Evolutionary conservation across 768 basidiomycete genomes (phyloP).

Genomic region (Leucosporidium creatinivorum): DNA sequence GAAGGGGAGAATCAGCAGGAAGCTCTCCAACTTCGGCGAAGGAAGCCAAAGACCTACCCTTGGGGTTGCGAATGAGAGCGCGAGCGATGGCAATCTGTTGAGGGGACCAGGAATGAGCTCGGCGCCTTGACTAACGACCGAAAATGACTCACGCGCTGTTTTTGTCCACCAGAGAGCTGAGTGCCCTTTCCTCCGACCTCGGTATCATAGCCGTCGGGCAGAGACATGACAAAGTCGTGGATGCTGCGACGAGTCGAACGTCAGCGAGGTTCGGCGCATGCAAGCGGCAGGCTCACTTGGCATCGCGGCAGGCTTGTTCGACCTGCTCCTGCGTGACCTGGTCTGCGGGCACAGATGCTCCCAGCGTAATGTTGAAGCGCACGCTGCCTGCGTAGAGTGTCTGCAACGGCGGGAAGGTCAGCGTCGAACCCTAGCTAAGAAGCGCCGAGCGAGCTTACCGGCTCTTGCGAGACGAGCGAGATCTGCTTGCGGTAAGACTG

Average conservation of each 20-base stretch:
- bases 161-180: constrained; percentile 36
- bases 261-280: neutral
- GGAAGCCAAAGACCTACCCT: too few relatives aligned
- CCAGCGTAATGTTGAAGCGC: constrained; percentile 46
- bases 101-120: too few relatives aligned
- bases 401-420: constrained; percentile 8
- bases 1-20: too few relatives aligned
- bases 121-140: too few relatives aligned
- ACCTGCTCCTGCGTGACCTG: constrained; percentile 47
- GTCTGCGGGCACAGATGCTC: constrained; percentile 43
- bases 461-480: constrained; percentile 47
- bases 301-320: constrained; percentile 43
- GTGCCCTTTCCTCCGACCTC: constrained; percentile 37
- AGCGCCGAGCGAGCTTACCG: constrained; percentile 22
- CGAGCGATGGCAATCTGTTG: constrained; percentile 46
- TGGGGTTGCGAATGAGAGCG: constrained; percentile 45
- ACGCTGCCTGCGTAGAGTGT: constrained; percentile 47
- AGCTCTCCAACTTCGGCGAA: too few relatives aligned
- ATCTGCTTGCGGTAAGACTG: constrained; percentile 43
- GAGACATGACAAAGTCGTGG: constrained; percentile 33
- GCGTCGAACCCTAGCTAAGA: neutral
- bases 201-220: constrained; percentile 39
- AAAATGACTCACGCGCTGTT: constrained; percentile 14
- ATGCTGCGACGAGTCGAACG: constrained; percentile 3
- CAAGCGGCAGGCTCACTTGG: constrained; percentile 31